Evolutionary conservation across 192 early-diverging fungal genomes (phyloP).

Genomic region (Phlyctochytrium arcticum): DNA sequence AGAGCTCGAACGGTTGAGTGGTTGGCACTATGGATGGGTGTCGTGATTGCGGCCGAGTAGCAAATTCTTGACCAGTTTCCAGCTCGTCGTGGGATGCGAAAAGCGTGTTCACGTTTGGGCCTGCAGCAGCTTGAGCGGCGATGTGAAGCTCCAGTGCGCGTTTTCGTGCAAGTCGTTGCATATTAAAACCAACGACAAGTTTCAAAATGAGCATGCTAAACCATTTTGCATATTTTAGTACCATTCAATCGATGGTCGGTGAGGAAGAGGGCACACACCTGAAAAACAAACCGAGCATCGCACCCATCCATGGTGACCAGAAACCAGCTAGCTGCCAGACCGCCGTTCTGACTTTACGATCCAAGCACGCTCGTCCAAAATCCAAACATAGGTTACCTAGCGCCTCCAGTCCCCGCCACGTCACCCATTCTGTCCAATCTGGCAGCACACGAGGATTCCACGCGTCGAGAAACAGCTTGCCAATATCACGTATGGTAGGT

Average conservation of each 20-base stretch:
- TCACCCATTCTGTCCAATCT: background rate
- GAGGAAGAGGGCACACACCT: background rate
- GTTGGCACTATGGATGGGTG: too few species aligned
- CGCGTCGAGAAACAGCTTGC: background rate
- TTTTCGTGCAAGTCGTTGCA: slow-evolving; percentile 63
- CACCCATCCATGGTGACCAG: background rate
- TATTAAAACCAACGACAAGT: slow-evolving; percentile 68
- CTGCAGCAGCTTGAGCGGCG: background rate
- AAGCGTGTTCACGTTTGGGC: too few species aligned
- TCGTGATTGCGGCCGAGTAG: too few species aligned
- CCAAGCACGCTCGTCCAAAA: background rate
- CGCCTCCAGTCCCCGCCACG: background rate
- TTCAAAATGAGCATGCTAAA: slow-evolving; percentile 65
- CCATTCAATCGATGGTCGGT: too few species aligned
- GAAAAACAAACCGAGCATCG: background rate
- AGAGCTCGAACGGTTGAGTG: too few species aligned
- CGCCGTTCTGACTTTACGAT: background rate
- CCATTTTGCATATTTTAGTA: too few species aligned
- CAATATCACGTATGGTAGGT: background rate
- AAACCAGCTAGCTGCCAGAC: slow-evolving; percentile 2
- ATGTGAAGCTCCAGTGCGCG: slow-evolving; percentile 2
- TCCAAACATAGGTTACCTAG: background rate
- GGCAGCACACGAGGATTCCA: background rate
- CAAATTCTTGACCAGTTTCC: too few species aligned
- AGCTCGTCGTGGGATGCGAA: too few species aligned